Conservation (phyloP, 257 asterid genomes). For the Cinchona pubescens region DNA sequence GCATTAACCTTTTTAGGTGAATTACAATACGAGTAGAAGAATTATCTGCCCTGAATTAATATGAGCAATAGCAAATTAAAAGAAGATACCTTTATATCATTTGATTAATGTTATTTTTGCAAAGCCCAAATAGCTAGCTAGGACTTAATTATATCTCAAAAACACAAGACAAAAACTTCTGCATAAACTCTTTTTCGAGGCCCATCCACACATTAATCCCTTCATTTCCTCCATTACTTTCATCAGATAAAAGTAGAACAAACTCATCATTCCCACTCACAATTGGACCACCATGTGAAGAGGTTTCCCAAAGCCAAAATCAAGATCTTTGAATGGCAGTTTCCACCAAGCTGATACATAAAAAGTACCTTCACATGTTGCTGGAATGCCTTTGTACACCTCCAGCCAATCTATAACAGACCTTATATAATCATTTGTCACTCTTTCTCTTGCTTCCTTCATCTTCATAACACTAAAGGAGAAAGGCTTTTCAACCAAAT, state of each 20-base stretch:
- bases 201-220: constrained; percentile 47
- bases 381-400: constrained; percentile 37
- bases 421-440: constrained; percentile 32
- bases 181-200: constrained; percentile 33
- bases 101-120: not conserved
- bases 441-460: constrained; percentile 31
- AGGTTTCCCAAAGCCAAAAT: constrained; percentile 37
- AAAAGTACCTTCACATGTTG: constrained; percentile 28
- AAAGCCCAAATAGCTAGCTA: not conserved
- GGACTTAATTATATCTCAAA: constrained; percentile 19
- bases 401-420: constrained; percentile 46
- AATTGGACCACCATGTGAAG: constrained; percentile 41
- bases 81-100: too few species aligned
- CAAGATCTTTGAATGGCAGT: constrained; percentile 32
- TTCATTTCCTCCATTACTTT: constrained; percentile 8
- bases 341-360: constrained; percentile 51
- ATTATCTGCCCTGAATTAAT: too few species aligned
- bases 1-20: not conserved
- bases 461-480: constrained; percentile 22
- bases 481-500: constrained; percentile 24
- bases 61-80: too few species aligned
- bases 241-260: constrained; percentile 32
- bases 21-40: too few species aligned
- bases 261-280: constrained; percentile 46
- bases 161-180: constrained; percentile 26